Percentiles rank a stretch among this genome's conserved stretches.
Evolutionary conservation across 441 rosid species (phyloP).

Genomic region (Euphorbia celastroides): DNA sequence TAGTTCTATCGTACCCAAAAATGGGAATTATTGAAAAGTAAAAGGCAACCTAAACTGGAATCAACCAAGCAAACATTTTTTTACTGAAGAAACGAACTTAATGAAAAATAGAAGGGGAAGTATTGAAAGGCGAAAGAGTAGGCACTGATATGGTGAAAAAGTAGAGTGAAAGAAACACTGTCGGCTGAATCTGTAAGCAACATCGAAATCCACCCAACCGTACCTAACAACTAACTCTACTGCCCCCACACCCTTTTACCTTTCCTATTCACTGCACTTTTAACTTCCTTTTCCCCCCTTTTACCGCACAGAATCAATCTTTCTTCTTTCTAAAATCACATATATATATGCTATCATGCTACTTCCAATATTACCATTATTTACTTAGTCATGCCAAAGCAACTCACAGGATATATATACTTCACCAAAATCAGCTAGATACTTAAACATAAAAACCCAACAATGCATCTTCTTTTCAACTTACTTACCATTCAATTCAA

Average conservation of each 20-base stretch:
- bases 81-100: no score
- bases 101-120: neutral
- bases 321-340: neutral
- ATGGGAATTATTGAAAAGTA: no score
- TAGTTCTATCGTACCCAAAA: no score
- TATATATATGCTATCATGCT: neutral
- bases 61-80: no score
- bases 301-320: neutral
- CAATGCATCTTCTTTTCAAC: no score
- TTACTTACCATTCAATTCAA: no score
- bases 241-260: neutral
- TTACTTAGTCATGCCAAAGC: neutral
- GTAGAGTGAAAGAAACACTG: constrained; percentile 20
- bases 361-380: neutral
- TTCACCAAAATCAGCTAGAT: neutral
- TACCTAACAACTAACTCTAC: neutral
- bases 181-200: constrained; percentile 47
- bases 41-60: no score
- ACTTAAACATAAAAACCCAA: neutral
- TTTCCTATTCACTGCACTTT: no score
- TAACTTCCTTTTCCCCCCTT: neutral
- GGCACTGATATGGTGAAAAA: neutral
- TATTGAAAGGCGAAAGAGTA: neutral
- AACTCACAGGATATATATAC: neutral
- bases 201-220: constrained; percentile 38